phyloP scores from a whole-genome alignment of 345 rosid species.

The Sonneratia caseolaris region DNA sequence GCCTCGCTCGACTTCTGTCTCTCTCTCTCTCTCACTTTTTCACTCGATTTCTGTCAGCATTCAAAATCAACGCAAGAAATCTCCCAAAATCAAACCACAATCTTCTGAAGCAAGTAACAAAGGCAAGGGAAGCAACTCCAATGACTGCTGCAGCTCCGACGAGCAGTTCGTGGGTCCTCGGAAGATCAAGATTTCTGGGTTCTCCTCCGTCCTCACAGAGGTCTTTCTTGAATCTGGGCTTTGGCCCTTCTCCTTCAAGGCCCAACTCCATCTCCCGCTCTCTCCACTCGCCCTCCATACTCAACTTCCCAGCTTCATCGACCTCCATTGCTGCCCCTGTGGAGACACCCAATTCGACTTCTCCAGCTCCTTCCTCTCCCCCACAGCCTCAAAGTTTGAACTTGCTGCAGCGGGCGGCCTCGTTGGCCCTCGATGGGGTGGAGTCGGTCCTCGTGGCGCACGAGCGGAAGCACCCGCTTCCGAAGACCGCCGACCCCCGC shows the following conservation, averaged over 20 bases:
- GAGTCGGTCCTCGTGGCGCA: conserved; percentile 53
- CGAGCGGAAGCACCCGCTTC: conserved; percentile 56
- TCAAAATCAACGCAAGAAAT: neutral
- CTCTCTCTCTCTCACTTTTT: neutral
- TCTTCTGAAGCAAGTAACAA: neutral
- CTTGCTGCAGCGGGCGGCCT: conserved; percentile 54
- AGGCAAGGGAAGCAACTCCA: neutral
- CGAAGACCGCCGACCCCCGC: conserved; percentile 74
- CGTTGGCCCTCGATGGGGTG: conserved; percentile 47
- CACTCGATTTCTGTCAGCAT: neutral
- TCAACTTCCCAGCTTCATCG: conserved; percentile 40
- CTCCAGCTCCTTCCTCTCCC: neutral
- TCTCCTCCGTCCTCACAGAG: neutral
- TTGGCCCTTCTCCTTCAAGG: conserved; percentile 6
- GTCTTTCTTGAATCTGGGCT: neutral
- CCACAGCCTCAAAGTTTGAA: conserved; percentile 35
- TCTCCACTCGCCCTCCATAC: conserved; percentile 43
- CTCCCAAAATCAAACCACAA: neutral
- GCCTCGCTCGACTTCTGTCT: neutral
- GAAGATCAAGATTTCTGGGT: neutral
- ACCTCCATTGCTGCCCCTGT: conserved; percentile 17
- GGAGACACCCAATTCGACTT: conserved; percentile 13
- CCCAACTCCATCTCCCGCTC: conserved; percentile 21
- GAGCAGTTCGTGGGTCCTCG: neutral
- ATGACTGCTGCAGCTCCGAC: neutral